phyloP scores from a whole-genome alignment of 306 rosid species.

The Alnus rubra region DNA sequence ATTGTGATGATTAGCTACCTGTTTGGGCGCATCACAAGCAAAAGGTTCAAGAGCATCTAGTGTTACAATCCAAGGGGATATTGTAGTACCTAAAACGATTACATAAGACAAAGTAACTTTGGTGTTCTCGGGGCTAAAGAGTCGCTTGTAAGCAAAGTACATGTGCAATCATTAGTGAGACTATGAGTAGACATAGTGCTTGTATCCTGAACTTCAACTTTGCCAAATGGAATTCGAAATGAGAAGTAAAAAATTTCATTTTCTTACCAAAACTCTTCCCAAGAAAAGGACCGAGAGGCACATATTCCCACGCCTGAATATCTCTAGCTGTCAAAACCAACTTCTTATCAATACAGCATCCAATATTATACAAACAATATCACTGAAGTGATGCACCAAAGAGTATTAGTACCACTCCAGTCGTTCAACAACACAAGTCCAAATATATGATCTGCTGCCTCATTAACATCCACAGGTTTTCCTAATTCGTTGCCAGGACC shows the following conservation, averaged over 20 bases:
- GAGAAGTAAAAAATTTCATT: slow-evolving; percentile 11
- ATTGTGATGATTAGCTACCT: slow-evolving; percentile 49
- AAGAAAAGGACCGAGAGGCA: slow-evolving; percentile 97
- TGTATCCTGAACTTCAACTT: slow-evolving; percentile 20
- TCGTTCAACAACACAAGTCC: slow-evolving; percentile 85
- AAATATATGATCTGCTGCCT: slow-evolving; percentile 87
- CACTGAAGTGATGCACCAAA: slow-evolving; percentile 23
- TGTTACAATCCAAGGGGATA: slow-evolving; percentile 98
- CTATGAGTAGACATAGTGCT: neutral
- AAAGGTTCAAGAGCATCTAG: slow-evolving; percentile 93
- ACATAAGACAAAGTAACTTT: slow-evolving; percentile 19
- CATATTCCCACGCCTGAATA: slow-evolving; percentile 95
- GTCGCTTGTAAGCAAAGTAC: slow-evolving; percentile 10
- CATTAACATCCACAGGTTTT: slow-evolving; percentile 75
- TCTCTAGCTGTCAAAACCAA: slow-evolving; percentile 81
- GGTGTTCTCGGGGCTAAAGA: neutral
- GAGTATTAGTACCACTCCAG: slow-evolving; percentile 79
- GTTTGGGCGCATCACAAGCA: slow-evolving; percentile 71
- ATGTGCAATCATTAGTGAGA: slow-evolving; percentile 6
- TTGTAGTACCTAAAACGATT: slow-evolving; percentile 65
- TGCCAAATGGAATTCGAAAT: slow-evolving; percentile 9
- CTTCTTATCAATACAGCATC: slow-evolving; percentile 19
- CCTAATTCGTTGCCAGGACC: slow-evolving; percentile 97
- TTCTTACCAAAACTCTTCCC: slow-evolving; percentile 91
- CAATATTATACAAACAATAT: neutral